A percentile compares a stretch with the other conserved stretches of the same genome.
These are phyloP conservation scores for Neocucurbitaria cava DNA, from an alignment of 2,329 filamentous ascomycete species.

Conservation along the genomic window DNA sequence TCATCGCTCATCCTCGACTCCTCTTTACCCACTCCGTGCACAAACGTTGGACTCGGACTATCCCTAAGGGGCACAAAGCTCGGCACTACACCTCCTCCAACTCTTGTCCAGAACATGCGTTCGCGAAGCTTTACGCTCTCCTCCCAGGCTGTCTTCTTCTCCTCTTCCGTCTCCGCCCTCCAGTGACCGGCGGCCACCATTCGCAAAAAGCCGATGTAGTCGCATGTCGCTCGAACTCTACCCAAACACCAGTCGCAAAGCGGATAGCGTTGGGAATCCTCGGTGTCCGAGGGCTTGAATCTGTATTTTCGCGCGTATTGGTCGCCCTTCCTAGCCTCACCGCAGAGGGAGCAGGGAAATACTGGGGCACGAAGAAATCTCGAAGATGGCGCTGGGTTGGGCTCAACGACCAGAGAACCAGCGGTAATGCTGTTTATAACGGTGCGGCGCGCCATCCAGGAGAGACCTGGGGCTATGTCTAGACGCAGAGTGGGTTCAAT, in stretches of 20 bases:
- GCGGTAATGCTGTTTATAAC: slow-evolving; percentile 85
- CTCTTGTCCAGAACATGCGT: slow-evolving; percentile 95
- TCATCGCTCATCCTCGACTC: slow-evolving; percentile 39
- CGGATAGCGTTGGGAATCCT: slow-evolving; percentile 86
- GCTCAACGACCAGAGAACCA: slow-evolving; percentile 87
- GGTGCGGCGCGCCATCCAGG: slow-evolving; percentile 88
- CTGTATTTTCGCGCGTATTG: slow-evolving; percentile 80
- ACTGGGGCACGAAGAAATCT: slow-evolving; percentile 63
- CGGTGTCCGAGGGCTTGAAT: slow-evolving; percentile 86
- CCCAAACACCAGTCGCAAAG: slow-evolving; percentile 87
- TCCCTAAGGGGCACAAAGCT: slow-evolving; percentile 52
- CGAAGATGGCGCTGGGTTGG: slow-evolving; percentile 58
- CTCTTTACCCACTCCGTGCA: slow-evolving; percentile 23
- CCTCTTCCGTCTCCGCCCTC: slow-evolving; percentile 81
- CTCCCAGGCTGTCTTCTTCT: slow-evolving; percentile 90
- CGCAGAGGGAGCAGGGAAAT: slow-evolving; percentile 84
- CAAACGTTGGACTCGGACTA: slow-evolving; percentile 43
- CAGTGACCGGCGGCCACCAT: slow-evolving; percentile 94
- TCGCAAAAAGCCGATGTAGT: slow-evolving; percentile 88
- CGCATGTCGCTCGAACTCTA: slow-evolving; percentile 85
- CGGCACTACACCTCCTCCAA: slow-evolving; percentile 90
- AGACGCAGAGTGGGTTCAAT: slow-evolving; percentile 92
- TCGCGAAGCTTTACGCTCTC: slow-evolving; percentile 89
- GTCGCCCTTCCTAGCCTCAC: slow-evolving; percentile 76
- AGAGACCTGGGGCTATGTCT: slow-evolving; percentile 87